Conservation (phyloP, 2,329 filamentous ascomycete genomes). For the Fusarium dimerum region DNA sequence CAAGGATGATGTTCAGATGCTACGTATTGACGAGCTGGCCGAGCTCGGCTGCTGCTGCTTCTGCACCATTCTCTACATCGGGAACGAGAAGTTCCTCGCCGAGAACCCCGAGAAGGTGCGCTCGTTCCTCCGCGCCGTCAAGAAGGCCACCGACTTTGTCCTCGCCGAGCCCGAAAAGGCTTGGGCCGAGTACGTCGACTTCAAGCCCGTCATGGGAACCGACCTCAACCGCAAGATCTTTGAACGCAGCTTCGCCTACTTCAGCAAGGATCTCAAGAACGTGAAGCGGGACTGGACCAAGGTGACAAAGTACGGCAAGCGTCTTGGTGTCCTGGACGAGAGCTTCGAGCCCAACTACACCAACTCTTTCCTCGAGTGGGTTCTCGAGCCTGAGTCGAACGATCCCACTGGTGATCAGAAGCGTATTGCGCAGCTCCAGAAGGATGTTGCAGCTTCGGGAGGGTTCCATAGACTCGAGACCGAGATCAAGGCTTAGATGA, state of each 20-base stretch:
- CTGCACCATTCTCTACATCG: constrained; percentile 80
- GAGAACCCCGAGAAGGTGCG: constrained; percentile 65
- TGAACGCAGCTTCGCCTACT: constrained; percentile 76
- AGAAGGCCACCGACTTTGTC: constrained; percentile 73
- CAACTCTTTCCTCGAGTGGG: constrained; percentile 69
- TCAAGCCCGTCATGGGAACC: constrained; percentile 71
- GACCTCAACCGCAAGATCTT: constrained; percentile 76
- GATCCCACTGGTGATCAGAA: constrained; percentile 75
- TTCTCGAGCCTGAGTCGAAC: constrained; percentile 61
- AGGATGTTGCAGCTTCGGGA: constrained; percentile 63
- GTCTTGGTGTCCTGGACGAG: constrained; percentile 65
- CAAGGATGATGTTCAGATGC: constrained; percentile 72
- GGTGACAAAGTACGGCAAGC: constrained; percentile 75
- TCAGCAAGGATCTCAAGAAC: constrained; percentile 74
- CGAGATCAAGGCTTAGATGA: constrained; percentile 17
- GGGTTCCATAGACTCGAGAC: constrained; percentile 58
- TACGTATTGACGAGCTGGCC: constrained; percentile 78
- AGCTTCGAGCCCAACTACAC: constrained; percentile 73
- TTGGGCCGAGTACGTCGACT: constrained; percentile 68
- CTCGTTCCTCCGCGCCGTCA: constrained; percentile 72
- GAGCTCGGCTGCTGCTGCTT: constrained; percentile 83
- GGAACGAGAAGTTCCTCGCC: constrained; percentile 70
- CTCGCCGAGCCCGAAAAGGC: constrained; percentile 62
- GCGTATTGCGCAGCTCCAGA: constrained; percentile 69
- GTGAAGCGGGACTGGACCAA: constrained; percentile 74